Base-by-base conservation (phyloP, 441 rosid genomes). In the Kokia cookei region DNA sequence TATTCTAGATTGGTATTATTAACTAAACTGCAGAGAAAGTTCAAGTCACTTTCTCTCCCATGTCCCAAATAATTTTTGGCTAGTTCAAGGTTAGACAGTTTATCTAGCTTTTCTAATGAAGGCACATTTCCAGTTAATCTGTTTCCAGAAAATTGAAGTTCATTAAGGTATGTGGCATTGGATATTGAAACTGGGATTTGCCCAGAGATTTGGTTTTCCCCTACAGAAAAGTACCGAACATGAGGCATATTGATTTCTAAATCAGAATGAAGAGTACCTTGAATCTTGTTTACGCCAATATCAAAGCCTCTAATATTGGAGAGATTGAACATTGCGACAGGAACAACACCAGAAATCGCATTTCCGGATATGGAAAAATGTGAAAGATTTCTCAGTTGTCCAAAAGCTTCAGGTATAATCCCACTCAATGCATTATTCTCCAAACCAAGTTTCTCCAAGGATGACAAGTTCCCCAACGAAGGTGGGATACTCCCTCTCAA, bases 371-470 rank as follows among this genome's bases (percentile, higher is more conserved):
- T 4, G 1, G 15, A 77, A 0, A 61, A 0, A n/a, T n/a, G 3
- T 1, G 6, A 0, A 27, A 82, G n/a, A 3, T 15, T 61, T 0
- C 0, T 2, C 19, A 83, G 11, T 2, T 22, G 32, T 7, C 48
- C 78, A 47, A 4, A 74, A 7, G 11, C 15, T 22, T 47, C 14
- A 0, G 80, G 84, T 45, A 83, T 81, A 15, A 26, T 48, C 9
- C 84, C 84, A 6, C 2, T 54, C 0, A 83, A 12, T 0, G 0
- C 5, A 27, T 79, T 79, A 3, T 0, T 0, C 3, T 53, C 4
- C 5, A 64, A 37, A 40, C 24, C 13, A 5, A 71, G 19, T 1
- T 0, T 0, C 15, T 11, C 14, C 10, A 76, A 27, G 12, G 61
- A 65, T 15, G 79, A 71, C 3, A 45, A 50, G 54, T 76, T 69